Base-by-base conservation (phyloP, 129 eudicot genomes). In the Oenanthe sinensis region DNA sequence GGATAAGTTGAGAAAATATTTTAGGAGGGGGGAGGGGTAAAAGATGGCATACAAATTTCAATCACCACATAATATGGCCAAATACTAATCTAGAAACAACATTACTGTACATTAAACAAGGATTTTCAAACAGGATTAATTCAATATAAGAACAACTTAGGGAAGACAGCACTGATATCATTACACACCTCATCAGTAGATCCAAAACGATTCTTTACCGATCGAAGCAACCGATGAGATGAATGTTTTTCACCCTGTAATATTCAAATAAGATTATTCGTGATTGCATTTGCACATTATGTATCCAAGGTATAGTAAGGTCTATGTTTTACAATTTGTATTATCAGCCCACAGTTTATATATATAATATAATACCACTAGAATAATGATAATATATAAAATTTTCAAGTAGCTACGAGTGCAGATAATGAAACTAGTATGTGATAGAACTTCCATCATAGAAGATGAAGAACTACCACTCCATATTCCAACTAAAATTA, bases 161-260 rank as follows among this genome's bases (percentile, higher is more conserved):
- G 24, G 48, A 13, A n/a, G n/a, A 36, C 28, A 30, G 3, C 75
- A 76, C 73, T 42, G 49, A 46, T 46, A 54, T 4, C 74, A 67
- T 46, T 13, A 11, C 19, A 44, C 87, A 90, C 99, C 97, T 92
- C 99, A 80, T 95, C 99, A 16, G 97, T 87, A 55, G 99, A 86
- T 67, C 98, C 98, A 86, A 90, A 95, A 68, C 98, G 98, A 71
- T 93, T 93, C 85, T 93, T 93, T 67, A 89, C 90, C 16, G 97
- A 82, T 77, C 98, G 90, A 85, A 93, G 97, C 72, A 93, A 78
- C 58, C 98, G 92, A 89, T 91, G 93, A 62, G 97, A 85, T 46
- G 98, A 93, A 85, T 76, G 76, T 20, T 89, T 91, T 78, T 95
- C 99, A 77, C 99, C 99, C 99, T 95, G 89, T 20, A 80, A 86